Evolutionary conservation across 345 rosid species (phyloP), one percentile per base, ranked within the genome.

Genomic region (Sonneratia caseolaris): DNA sequence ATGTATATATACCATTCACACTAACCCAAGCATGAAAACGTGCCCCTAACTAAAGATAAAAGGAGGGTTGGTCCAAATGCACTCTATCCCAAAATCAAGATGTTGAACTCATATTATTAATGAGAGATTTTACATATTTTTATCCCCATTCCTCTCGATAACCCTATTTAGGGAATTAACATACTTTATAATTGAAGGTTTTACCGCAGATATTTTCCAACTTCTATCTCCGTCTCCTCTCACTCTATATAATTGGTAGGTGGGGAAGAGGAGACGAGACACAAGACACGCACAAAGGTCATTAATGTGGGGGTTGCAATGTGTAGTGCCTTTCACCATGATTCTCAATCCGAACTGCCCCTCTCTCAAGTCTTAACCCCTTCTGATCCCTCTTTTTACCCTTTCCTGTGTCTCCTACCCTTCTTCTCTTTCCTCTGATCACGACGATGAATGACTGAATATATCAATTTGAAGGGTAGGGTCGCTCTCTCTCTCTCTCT

Each of bases 341-440:
- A 83, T 86, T 88, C 97, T 93, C 79, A 77, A 88, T 87, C 93
- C 92, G 73, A 86, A 91, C 90, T 91, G 93, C 92, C 87, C 86
- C 96, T 80, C 77, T 72, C 78, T 70, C 37, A 12, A 64, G 21
- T 19, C 59, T 70, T 59, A 27, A 27, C 32, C 32, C 32, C 32
- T 27, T 27, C 43, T 40, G 43, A 40, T 73, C 76, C 40, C 61
- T 72, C 35, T 71, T 75, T 71, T 80, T 66, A 64, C 81, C 89
- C 71, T 81, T 81, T 81, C 72, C 78, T 75, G 73, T 77, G 81
- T 64, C 76, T 62, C 24, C 2, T 64, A 43, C 68, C 19, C 71
- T 66, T 42, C 43, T 32, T 66, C 71, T 55, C 71, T 45, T 68
- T 57, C 65, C 64, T 69, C 12, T 42, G 61, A 56, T 16, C 42